phyloP scores from a whole-genome alignment of 208 protist genomes.

The Leishmania martiniquensis region DNA sequence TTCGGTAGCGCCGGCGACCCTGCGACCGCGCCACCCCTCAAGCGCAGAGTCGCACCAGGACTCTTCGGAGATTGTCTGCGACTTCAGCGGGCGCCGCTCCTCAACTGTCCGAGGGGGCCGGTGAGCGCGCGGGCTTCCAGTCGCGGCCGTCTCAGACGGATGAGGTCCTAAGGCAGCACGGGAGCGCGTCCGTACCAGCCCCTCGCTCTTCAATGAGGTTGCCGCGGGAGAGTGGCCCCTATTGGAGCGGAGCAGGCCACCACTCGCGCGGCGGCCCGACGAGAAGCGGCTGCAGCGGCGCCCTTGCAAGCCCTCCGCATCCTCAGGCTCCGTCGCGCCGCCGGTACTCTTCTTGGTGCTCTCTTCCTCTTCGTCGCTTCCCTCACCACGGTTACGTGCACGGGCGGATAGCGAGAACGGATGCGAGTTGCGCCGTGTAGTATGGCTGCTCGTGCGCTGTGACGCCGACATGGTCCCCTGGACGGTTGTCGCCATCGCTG shows the following conservation, averaged over 20 bases:
- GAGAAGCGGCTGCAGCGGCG: neutral
- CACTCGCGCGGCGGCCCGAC: slow-evolving; percentile 7
- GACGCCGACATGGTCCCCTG: neutral
- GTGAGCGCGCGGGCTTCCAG: neutral
- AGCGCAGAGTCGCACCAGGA: slow-evolving; percentile 18
- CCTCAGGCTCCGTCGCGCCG: neutral
- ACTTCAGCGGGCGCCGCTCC: slow-evolving; percentile 7
- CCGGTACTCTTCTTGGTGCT: neutral
- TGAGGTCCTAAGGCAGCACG: slow-evolving; percentile 1
- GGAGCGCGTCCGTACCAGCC: slow-evolving; percentile 11
- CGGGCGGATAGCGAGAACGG: slow-evolving; percentile 16
- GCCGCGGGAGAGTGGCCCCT: neutral
- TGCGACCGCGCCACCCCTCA: slow-evolving; percentile 11
- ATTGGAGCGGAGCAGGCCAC: slow-evolving; percentile 7
- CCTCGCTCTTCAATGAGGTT: slow-evolving; percentile 17
- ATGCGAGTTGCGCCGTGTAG: slow-evolving; percentile 9
- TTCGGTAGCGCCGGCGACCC: neutral
- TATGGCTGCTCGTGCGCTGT: neutral
- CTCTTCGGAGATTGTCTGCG: slow-evolving; percentile 4
- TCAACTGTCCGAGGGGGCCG: neutral
- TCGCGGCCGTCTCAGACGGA: neutral
- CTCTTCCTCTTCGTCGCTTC: neutral
- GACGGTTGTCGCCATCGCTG: neutral
- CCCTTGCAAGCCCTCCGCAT: neutral
- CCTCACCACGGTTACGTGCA: neutral